A percentile compares a stretch with the other conserved stretches of the same genome.
Conservation (phyloP, 164 flowering plant species). For the Dillenia turbinata region DNA sequence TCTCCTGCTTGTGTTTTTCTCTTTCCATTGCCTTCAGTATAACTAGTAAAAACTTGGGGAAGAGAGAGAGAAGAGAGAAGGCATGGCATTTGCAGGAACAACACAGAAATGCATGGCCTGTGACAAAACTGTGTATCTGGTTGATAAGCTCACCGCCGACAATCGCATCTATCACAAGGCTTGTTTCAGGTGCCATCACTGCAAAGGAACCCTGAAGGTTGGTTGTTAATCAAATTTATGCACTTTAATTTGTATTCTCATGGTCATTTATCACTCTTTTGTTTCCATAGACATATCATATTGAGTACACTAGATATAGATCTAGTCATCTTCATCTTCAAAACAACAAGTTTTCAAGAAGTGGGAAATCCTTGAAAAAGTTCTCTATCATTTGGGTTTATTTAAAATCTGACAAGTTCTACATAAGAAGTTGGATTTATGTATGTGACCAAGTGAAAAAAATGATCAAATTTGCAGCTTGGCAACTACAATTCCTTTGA, state of each 20-base stretch:
- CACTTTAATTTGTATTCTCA: no score
- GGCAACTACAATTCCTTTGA: slow-evolving; percentile 70
- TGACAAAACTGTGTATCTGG: slow-evolving; percentile 86
- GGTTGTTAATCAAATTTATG: no score
- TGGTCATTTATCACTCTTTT: no score
- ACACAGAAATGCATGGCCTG: slow-evolving; percentile 91
- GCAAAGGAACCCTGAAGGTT: slow-evolving; percentile 94
- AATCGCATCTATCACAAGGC: slow-evolving; percentile 80
- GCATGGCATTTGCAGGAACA: slow-evolving; percentile 89
- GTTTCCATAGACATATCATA: no score
- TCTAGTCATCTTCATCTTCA: no score
- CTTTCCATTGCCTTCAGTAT: not conserved
- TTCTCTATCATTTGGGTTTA: no score
- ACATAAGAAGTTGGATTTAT: no score
- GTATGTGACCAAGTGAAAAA: no score
- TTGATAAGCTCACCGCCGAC: slow-evolving; percentile 81
- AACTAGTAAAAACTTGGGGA: not conserved
- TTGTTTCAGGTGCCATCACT: slow-evolving; percentile 90
- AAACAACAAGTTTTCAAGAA: no score
- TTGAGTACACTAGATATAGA: no score
- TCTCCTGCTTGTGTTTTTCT: slow-evolving; percentile 2
- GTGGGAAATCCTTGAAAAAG: no score
- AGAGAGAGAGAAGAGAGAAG: slow-evolving; percentile 10
- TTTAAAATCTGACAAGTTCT: no score
- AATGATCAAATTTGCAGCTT: slow-evolving; percentile 35